Evolutionary conservation across 257 asterid genomes (phyloP), one percentile per base, ranked within the genome.

Genomic region (Ocimum tenuiflorum): DNA sequence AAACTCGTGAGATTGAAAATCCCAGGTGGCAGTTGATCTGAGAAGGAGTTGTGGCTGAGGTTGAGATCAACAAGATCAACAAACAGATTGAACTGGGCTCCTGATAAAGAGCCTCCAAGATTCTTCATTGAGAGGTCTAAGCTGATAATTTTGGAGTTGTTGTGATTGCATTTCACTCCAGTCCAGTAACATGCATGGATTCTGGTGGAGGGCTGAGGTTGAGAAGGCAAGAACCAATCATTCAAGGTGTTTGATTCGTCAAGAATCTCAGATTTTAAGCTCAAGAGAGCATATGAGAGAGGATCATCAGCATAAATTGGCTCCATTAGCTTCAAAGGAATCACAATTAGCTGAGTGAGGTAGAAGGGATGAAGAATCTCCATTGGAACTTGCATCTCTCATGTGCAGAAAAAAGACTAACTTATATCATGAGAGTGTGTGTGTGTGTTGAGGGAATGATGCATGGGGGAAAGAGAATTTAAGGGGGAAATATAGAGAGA

Each of bases 131-230:
- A 91, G 20, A 91, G 82, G 89, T 94, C 95, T 57, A 94, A 69
- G 27, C 84, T 67, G 36, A 77, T 67, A 58, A 94, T 60, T 68
- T 60, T 71, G 17, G 96, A 67, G 7, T 92, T 83, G 39, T 89
- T 86, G 0, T 57, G 50, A 60, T 63, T 73, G 75, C 99, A 94
- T 47, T 62, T 72, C 12, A 90, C 85, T 36, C 99, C 97, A 48
- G 78, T 68, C 99, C 99, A 94, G 29, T 90, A 86, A 77, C 99
- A 94, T 11, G 96, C 89, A 49, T 60, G 33, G 11, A 86, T 81
- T 67, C 43, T 75, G 42, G 70, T 39, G 20, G 84, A 69, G 45
- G 77, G 47, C 38, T 39, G 65, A 42, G 51, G 6, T 60, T 39
- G 73, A 63, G 85, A 8, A 22, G 88, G 82, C 57, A 79, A 46